Conservation (phyloP, 345 rosid species). For the Arabis alpina region DNA sequence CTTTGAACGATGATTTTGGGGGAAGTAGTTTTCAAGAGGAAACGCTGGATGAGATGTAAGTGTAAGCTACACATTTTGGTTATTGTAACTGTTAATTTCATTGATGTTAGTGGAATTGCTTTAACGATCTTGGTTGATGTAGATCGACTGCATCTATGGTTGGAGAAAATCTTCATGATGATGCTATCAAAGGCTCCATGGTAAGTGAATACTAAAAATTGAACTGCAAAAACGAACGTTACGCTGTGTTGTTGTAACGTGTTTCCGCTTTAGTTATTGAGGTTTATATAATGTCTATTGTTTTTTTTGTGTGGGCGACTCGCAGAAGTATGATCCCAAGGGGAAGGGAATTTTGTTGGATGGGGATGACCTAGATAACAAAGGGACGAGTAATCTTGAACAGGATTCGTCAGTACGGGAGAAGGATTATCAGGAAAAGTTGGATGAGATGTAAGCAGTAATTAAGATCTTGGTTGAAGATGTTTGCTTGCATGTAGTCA, state of each 20-base stretch:
- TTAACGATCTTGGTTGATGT: slow-evolving; percentile 24
- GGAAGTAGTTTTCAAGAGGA: slow-evolving; percentile 21
- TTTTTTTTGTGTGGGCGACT: slow-evolving; percentile 1
- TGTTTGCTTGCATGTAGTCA: slow-evolving; percentile 22
- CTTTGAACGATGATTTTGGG: neutral
- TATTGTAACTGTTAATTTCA: neutral
- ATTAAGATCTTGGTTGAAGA: slow-evolving; percentile 19
- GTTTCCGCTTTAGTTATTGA: neutral
- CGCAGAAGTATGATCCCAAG: slow-evolving; percentile 48
- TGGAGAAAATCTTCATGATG: slow-evolving; percentile 1
- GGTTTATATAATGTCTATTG: neutral
- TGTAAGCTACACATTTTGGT: slow-evolving; percentile 28
- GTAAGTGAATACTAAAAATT: slow-evolving; percentile 27
- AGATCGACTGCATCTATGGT: slow-evolving; percentile 27
- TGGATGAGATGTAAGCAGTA: slow-evolving; percentile 70
- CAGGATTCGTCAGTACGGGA: slow-evolving; percentile 35
- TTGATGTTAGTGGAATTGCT: neutral
- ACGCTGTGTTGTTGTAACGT: slow-evolving; percentile 8
- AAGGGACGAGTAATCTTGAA: slow-evolving; percentile 28
- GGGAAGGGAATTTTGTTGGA: slow-evolving; percentile 51
- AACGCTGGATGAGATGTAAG: slow-evolving; percentile 40
- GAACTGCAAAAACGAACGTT: slow-evolving; percentile 6
- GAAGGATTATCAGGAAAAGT: slow-evolving; percentile 53
- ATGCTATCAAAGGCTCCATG: slow-evolving; percentile 3
- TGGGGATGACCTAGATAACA: slow-evolving; percentile 33